Evolutionary conservation across 2,329 filamentous ascomycete species (phyloP).

Genomic region (Aureobasidium sp.): DNA sequence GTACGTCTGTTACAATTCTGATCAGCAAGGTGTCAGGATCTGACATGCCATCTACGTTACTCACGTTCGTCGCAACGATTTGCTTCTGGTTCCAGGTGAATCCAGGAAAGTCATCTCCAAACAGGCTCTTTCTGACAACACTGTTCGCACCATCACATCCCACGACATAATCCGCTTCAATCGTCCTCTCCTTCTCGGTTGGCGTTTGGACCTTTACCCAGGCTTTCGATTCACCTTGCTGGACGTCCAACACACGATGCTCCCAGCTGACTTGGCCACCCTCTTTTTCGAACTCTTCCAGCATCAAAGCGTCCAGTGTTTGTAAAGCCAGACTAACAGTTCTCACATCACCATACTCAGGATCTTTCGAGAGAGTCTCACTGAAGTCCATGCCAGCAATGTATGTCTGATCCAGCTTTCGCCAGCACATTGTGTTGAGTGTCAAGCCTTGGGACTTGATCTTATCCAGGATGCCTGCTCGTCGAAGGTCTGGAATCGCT

Average conservation of each 20-base stretch:
- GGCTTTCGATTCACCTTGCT: slow-evolving; percentile 21
- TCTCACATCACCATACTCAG: slow-evolving; percentile 3
- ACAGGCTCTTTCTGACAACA: slow-evolving; percentile 17
- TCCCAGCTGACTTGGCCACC: slow-evolving; percentile 20
- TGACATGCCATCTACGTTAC: not conserved
- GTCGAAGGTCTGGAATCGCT: slow-evolving; percentile 31
- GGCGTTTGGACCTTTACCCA: slow-evolving; percentile 22
- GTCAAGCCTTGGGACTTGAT: slow-evolving; percentile 21
- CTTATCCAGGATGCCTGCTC: slow-evolving; percentile 29
- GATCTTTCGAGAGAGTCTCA: slow-evolving; percentile 20
- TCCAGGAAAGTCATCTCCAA: slow-evolving; percentile 21
- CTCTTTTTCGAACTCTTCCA: slow-evolving; percentile 16
- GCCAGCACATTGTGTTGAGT: slow-evolving; percentile 22
- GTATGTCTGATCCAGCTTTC: slow-evolving; percentile 21
- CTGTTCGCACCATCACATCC: slow-evolving; percentile 20
- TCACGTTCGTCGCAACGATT: slow-evolving; percentile 17
- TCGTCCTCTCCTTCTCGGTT: slow-evolving; percentile 13
- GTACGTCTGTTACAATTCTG: slow-evolving; percentile 12
- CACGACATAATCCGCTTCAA: slow-evolving; percentile 18
- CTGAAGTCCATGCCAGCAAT: slow-evolving; percentile 21
- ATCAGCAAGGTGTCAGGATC: not conserved
- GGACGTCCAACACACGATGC: slow-evolving; percentile 20
- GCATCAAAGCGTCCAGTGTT: slow-evolving; percentile 21
- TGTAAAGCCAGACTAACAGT: slow-evolving; percentile 21
- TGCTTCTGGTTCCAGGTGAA: slow-evolving; percentile 15